A percentile compares a stretch with the other conserved stretches of the same genome.
These are phyloP conservation scores for Oehlia diaphana DNA, from an alignment of 192 early-diverging fungal species.

Conservation along the genomic window DNA sequence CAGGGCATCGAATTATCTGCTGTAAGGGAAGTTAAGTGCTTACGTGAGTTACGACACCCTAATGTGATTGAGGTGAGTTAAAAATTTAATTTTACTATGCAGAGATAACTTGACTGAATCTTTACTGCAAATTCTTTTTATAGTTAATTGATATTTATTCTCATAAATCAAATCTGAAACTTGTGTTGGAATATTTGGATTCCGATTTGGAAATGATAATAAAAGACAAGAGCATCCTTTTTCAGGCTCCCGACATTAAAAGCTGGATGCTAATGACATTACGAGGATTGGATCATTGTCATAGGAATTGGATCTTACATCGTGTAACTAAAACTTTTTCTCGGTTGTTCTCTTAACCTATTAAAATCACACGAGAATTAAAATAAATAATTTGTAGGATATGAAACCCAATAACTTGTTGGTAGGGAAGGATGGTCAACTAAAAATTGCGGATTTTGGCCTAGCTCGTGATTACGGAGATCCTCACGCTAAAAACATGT, in stretches of 20 bases:
- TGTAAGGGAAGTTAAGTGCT: slow-evolving; percentile 89
- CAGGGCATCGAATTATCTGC: slow-evolving; percentile 96
- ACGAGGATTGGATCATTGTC: slow-evolving; percentile 89
- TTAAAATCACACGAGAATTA: not conserved
- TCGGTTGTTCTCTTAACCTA: not conserved
- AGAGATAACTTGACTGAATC: not conserved
- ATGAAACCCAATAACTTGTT: slow-evolving; percentile 89
- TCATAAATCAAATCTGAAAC: slow-evolving; percentile 86
- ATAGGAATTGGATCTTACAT: slow-evolving; percentile 88
- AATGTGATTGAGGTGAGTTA: slow-evolving; percentile 80
- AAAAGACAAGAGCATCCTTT: slow-evolving; percentile 87
- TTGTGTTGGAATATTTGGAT: slow-evolving; percentile 94
- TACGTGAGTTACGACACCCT: slow-evolving; percentile 90
- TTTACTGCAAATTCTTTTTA: not conserved
- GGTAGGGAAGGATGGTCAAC: slow-evolving; percentile 78
- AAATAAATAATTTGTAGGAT: slow-evolving; percentile 51
- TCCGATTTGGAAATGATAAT: slow-evolving; percentile 96
- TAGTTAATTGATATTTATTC: slow-evolving; percentile 92
- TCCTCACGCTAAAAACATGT: slow-evolving; percentile 70
- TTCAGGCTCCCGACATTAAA: slow-evolving; percentile 91
- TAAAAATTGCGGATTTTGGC: slow-evolving; percentile 99
- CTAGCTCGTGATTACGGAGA: slow-evolving; percentile 95
- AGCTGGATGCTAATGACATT: slow-evolving; percentile 98
- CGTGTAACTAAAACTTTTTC: slow-evolving; percentile 51
- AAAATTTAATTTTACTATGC: not conserved